phyloP scores from a whole-genome alignment of 2,329 filamentous ascomycete genomes.

The Cladophialophora immunda region DNA sequence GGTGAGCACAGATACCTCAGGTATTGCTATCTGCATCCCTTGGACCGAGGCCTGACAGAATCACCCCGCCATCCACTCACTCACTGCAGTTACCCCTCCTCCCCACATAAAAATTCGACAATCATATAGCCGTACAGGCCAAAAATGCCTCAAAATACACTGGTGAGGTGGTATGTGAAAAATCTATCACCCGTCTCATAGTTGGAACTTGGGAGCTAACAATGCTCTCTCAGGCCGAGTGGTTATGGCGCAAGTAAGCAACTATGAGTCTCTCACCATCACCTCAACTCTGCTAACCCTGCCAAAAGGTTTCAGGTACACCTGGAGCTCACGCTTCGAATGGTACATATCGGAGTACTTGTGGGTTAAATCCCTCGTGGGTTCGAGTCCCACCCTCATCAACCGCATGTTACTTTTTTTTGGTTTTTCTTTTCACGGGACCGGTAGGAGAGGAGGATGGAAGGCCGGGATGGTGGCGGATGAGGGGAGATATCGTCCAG shows the following conservation, averaged over 20 bases:
- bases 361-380: constrained; percentile 9
- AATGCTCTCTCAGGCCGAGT: neutral
- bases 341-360: neutral
- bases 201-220: constrained; percentile 1
- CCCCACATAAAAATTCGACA: neutral
- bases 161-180: constrained; percentile 5
- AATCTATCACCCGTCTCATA: neutral
- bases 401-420: neutral
- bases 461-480: neutral
- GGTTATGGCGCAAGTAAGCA: constrained; percentile 4
- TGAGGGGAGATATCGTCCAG: too few relatives aligned
- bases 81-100: neutral
- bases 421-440: neutral
- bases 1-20: too few relatives aligned
- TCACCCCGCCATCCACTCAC: too few relatives aligned
- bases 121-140: neutral
- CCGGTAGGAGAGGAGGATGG: too few relatives aligned
- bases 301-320: neutral
- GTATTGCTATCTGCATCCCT: too few relatives aligned
- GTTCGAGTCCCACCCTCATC: constrained; percentile 26
- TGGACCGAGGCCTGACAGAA: too few relatives aligned
- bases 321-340: constrained; percentile 1
- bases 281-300: neutral
- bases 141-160: neutral
- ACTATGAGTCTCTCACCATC: neutral